Evolutionary conservation across 1,284 basidiomycete species (phyloP), one percentile per base, ranked within the genome.

Genomic region (Coniophora puteana): DNA sequence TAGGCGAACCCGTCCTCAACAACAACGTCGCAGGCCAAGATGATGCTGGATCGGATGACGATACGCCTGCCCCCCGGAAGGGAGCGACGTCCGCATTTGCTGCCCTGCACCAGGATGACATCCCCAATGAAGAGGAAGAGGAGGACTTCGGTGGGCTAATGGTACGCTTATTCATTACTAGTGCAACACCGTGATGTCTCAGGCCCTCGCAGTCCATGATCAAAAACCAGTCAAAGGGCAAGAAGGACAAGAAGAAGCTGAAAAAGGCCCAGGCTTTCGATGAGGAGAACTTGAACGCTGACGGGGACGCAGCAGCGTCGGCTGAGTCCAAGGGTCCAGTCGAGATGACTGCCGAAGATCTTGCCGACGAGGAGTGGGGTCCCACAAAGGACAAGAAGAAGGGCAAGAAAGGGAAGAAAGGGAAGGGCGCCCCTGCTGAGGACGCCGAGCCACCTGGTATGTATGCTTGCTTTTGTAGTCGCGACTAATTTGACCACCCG

Each of bases 81-180:
- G 47, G 53, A 32, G 61, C 62, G 43, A 47, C 57, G 21, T 71
- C 76, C 26, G 71, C 72, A 3, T 82, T 83, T 50, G 68, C 76
- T 8, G 65, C 74, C 0, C 63, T 80, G 8, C 71, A 66, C 40
- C 71, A 72, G 36, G 76, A 75, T 14, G 67, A 63, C 21, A 61
- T 53, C 21, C 58, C 64, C 0, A 74, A 67, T 8, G 78, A 78
- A 23, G 81, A 85, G 24, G 83, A 81, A 41, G 83, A 82, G 23
- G 80, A 83, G 61, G 85, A 78, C 52, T 86, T 78, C 50, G 91
- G 89, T 33, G 89, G 89, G 20, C 68, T 93, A 29, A 92, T 93
- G 90, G 89, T 90, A 55, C 43, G 80, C 67, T 14, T 10, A 25
- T 12, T 88, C 50, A 80, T 80, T 55, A 77, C 78, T 14, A 68